These are phyloP conservation scores for Aspergillus ostianus DNA, from an alignment of 495 filamentous ascomycete genomes.

Conservation along the genomic window DNA sequence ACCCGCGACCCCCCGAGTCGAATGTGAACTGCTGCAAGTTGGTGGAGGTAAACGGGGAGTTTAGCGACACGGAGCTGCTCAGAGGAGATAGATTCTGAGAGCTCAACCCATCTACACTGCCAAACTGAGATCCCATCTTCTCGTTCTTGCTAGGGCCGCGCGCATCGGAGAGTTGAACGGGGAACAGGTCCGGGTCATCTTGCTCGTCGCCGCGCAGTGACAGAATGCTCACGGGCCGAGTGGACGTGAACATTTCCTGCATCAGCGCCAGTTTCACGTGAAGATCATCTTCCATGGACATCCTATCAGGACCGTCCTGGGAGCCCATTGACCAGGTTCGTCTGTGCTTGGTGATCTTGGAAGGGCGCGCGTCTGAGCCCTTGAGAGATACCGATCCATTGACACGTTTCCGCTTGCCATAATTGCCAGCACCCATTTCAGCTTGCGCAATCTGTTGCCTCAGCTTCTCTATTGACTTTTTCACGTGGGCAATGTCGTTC, in stretches of 20 bases:
- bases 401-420: constrained; percentile 79
- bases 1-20: constrained; percentile 25
- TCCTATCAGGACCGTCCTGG: constrained; percentile 64
- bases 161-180: constrained; percentile 73
- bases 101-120: constrained; percentile 47
- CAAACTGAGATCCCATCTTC: constrained; percentile 52
- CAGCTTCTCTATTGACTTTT: constrained; percentile 92
- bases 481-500: constrained; percentile 89
- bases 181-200: constrained; percentile 87
- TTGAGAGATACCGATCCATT: constrained; percentile 54
- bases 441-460: constrained; percentile 86
- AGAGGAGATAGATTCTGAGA: constrained; percentile 66
- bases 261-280: constrained; percentile 78
- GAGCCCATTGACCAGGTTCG: constrained; percentile 97
- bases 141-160: constrained; percentile 59
- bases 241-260: constrained; percentile 96
- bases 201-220: constrained; percentile 77
- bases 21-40: constrained; percentile 8
- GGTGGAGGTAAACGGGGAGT: constrained; percentile 34
- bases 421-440: constrained; percentile 84
- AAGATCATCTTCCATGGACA: constrained; percentile 81
- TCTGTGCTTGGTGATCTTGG: constrained; percentile 85
- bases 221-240: constrained; percentile 78
- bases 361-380: constrained; percentile 51
- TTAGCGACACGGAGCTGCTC: constrained; percentile 47